Base-by-base conservation (phyloP, 768 basidiomycete genomes). In the Arthromyces matolae region DNA sequence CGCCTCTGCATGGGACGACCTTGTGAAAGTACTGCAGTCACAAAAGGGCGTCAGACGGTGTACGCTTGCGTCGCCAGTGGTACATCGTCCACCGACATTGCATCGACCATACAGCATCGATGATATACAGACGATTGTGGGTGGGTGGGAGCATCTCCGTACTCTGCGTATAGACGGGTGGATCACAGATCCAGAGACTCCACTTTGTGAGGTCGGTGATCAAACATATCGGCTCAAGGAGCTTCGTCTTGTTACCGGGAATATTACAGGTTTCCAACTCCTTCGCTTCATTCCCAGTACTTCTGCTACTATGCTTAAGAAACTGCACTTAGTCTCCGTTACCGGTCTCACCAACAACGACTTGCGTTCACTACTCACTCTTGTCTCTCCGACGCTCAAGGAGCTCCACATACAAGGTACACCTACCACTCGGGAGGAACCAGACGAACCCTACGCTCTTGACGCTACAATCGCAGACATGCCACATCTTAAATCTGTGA, bases 181-280 rank as follows among this genome's bases (percentile, higher is more conserved):
- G 47, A 34, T 23, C 23, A 7, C 16, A 16, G 42, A 29, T 20
- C n/a, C n/a, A n/a, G 24, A 18, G 14, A 19, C 39, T 34, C 12
- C 29, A 4, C 33, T 38, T 5, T n/a, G 22, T 7, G 14, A n/a
- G 13, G 32, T 48, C 18, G 19, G 10, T 14, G 12, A 8, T 1
- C 47, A 34, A 29, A 3, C 19, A 9, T 48, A 48, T 22, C n/a
- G 29, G 10, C 47, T 48, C 22, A 48, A 41, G 28, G 47, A 48
- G 31, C 39, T 42, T 19, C 32, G 39, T 19, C 47, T 48, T 8
- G 20, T 25, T 12, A 16, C 23, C 18, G 39, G 47, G 8, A 12
- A 33, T n/a, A 5, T 48, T 8, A 25, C 18, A 12, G 39, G 47
- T 9, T 16, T 25, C n/a, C 47, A 48, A 23, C 16, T 48, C 3